Conservation (phyloP, 129 eudicot species). For the Deinandra increscens region DNA sequence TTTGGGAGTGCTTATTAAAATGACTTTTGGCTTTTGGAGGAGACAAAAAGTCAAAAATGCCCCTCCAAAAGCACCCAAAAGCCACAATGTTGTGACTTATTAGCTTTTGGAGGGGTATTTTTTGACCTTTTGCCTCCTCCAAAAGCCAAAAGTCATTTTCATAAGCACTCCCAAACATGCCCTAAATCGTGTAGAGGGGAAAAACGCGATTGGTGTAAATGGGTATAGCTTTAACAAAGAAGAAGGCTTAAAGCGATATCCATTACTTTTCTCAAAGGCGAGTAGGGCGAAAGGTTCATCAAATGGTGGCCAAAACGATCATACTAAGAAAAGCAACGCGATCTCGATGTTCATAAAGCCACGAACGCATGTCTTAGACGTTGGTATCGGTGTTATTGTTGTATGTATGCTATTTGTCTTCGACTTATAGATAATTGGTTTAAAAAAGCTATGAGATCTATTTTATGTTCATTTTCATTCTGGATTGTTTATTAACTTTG, state of each 20-base stretch:
- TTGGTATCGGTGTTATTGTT: conserved; percentile 9
- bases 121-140: too few relatives aligned
- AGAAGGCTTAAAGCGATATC: background rate
- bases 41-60: too few relatives aligned
- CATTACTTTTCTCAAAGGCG: conserved; percentile 10
- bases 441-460: background rate
- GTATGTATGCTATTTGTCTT: background rate
- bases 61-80: too few relatives aligned
- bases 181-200: conserved; percentile 3
- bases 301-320: conserved; percentile 15
- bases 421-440: background rate
- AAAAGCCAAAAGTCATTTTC: too few relatives aligned
- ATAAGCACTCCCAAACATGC: too few relatives aligned
- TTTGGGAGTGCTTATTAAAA: too few relatives aligned
- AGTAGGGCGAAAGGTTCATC: conserved; percentile 26
- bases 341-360: conserved; percentile 6
- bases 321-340: conserved; percentile 17
- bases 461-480: background rate
- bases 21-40: too few relatives aligned
- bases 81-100: too few relatives aligned
- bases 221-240: background rate
- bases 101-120: too few relatives aligned
- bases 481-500: background rate
- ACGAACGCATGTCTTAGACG: background rate
- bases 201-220: background rate